A percentile compares a stretch with the other conserved stretches of the same genome.
Evolutionary conservation across 2,329 filamentous ascomycete genomes (phyloP).

Genomic region (Alternaria sp.): DNA sequence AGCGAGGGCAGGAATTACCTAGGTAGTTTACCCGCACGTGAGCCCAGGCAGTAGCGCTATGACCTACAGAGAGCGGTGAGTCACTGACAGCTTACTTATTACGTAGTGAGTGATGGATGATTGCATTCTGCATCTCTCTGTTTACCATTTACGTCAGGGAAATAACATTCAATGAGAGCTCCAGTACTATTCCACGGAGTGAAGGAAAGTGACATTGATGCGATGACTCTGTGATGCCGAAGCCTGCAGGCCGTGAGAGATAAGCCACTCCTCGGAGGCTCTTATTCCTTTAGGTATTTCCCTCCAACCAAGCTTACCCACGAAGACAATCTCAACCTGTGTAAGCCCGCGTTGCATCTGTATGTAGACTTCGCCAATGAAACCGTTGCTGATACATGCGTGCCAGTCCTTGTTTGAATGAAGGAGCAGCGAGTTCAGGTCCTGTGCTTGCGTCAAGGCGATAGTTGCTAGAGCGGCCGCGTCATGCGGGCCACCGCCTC

Average conservation of each 20-base stretch:
- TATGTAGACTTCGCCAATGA: not conserved
- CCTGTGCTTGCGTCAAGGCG: not conserved
- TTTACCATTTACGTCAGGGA: not conserved
- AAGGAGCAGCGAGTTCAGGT: not conserved
- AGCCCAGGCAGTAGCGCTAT: not conserved
- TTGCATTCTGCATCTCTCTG: not conserved
- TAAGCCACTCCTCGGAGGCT: not conserved
- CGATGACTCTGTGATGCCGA: not conserved
- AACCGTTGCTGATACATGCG: not conserved
- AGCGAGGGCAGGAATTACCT: not conserved
- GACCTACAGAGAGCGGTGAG: not conserved
- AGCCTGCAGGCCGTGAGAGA: not conserved
- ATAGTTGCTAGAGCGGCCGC: not conserved
- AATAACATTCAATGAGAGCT: not conserved
- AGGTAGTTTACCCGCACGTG: not conserved
- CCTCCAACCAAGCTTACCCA: not conserved
- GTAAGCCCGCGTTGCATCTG: not conserved
- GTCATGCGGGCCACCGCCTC: too few species aligned
- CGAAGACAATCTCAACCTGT: not conserved
- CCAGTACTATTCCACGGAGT: not conserved
- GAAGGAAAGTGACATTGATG: not conserved
- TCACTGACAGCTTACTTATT: not conserved
- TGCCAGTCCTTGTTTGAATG: not conserved
- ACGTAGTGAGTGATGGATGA: not conserved
- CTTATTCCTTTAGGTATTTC: fast-evolving